Conservation (phyloP, 352 stramenopile genomes). For the Pythium graminicola region DNA sequence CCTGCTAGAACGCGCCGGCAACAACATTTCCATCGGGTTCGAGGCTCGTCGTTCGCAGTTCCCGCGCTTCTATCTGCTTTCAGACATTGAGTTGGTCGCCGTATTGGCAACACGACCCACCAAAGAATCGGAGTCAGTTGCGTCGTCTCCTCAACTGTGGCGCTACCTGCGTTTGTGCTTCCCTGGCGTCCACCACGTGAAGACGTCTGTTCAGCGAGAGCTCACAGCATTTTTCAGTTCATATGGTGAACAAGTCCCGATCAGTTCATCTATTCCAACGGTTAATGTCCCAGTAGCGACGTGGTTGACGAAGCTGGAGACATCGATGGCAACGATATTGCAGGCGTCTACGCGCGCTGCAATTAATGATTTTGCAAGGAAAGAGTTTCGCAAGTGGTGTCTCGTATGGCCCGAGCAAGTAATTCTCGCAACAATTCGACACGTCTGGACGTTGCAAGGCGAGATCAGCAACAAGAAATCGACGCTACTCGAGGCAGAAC, state of each 20-base stretch:
- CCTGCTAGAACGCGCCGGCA: constrained; percentile 40
- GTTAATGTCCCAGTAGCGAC: constrained; percentile 25
- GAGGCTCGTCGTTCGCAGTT: constrained; percentile 50
- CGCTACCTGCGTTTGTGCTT: constrained; percentile 47
- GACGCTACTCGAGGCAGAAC: constrained; percentile 23
- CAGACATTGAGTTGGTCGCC: constrained; percentile 46
- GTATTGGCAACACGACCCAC: constrained; percentile 27
- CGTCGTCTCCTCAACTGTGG: constrained; percentile 32
- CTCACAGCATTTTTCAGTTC: constrained; percentile 51
- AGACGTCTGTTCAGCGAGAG: constrained; percentile 42
- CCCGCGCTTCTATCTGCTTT: constrained; percentile 63
- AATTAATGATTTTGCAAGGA: constrained; percentile 51
- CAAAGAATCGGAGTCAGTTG: neutral
- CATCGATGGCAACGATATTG: constrained; percentile 51
- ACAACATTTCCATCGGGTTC: constrained; percentile 38
- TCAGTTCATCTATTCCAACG: constrained; percentile 50
- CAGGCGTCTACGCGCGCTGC: constrained; percentile 60
- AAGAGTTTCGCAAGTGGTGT: constrained; percentile 82
- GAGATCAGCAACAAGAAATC: constrained; percentile 34
- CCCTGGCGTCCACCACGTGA: constrained; percentile 40
- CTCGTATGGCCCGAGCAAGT: constrained; percentile 75
- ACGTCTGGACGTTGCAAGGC: constrained; percentile 53
- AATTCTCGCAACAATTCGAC: constrained; percentile 40
- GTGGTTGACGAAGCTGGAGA: constrained; percentile 64
- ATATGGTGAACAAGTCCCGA: constrained; percentile 43